Evolutionary conservation across 225 moss, liverwort and hornwort genomes (phyloP).

Genomic region (Pseudoscleropodium purum): DNA sequence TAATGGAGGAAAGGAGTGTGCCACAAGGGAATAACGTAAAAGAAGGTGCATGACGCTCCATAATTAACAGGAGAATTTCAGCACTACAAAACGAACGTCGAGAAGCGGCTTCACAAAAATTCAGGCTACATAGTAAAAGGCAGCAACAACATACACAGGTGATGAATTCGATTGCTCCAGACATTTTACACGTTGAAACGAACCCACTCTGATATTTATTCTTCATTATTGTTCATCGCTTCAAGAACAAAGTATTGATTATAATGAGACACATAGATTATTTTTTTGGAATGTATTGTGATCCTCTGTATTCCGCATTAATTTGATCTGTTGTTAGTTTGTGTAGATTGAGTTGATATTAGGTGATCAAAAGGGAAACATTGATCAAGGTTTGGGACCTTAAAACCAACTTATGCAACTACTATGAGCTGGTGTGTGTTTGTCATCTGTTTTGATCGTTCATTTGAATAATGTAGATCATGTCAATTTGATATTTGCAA

Average conservation of each 20-base stretch:
- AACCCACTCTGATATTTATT: no score
- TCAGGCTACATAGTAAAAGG: no score
- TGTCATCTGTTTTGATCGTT: neutral
- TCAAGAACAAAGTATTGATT: neutral
- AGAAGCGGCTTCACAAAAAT: no score
- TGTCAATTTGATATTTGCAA: neutral
- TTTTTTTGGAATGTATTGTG: neutral
- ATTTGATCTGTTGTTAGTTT: neutral
- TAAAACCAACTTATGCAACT: constrained; percentile 81
- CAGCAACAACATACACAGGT: no score
- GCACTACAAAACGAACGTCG: no score
- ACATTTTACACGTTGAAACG: no score
- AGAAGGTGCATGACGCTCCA: no score
- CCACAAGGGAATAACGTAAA: no score
- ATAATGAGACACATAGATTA: neutral
- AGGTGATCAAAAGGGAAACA: constrained; percentile 96
- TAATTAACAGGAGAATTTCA: no score
- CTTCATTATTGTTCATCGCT: no score
- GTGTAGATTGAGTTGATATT: constrained; percentile 86
- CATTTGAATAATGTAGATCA: neutral
- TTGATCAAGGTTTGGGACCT: constrained; percentile 88
- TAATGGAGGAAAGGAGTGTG: no score
- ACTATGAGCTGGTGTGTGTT: constrained; percentile 64
- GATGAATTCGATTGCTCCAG: no score
- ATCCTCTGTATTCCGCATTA: neutral